Conservation (phyloP, 2,329 filamentous ascomycete species). For the Aureobasidium sp. region DNA sequence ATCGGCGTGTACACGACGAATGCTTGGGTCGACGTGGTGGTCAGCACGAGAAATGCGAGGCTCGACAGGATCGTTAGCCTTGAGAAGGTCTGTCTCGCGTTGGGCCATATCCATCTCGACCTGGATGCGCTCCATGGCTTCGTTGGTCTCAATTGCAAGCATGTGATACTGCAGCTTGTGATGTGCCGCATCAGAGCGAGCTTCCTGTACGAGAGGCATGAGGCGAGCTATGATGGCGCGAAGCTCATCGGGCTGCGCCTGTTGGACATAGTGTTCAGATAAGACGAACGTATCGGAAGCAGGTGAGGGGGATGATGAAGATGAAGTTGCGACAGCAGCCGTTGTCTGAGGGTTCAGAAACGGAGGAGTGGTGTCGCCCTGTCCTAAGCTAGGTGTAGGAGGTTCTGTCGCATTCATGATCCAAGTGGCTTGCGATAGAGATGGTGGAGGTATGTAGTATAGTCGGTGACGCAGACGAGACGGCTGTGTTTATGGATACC, state of each 20-base stretch:
- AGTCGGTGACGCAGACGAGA: not conserved
- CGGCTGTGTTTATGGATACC: not conserved
- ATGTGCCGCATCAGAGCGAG: slow-evolving; percentile 78
- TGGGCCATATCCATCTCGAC: slow-evolving; percentile 91
- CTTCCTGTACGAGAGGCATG: slow-evolving; percentile 48
- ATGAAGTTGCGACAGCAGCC: slow-evolving; percentile 13
- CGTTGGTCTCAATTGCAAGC: slow-evolving; percentile 72
- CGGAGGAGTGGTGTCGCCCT: not conserved
- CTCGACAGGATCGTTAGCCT: slow-evolving; percentile 54
- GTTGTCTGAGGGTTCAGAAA: not conserved
- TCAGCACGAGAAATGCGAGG: slow-evolving; percentile 40
- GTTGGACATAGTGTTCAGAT: slow-evolving; percentile 42
- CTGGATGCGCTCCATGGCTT: slow-evolving; percentile 75
- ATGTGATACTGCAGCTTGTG: slow-evolving; percentile 86
- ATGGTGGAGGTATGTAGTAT: not conserved
- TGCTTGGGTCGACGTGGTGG: slow-evolving; percentile 33
- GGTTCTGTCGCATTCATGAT: not conserved
- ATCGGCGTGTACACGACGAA: slow-evolving; percentile 31
- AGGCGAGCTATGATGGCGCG: slow-evolving; percentile 45
- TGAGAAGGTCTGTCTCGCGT: slow-evolving; percentile 76
- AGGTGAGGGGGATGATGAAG: slow-evolving; percentile 35
- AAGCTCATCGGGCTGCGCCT: slow-evolving; percentile 43
- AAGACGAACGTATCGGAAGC: slow-evolving; percentile 23
- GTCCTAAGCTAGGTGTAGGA: not conserved
- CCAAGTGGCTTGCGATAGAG: not conserved